A percentile compares a stretch with the other conserved stretches of the same genome.
These are phyloP conservation scores for Metschnikowia colocasiae DNA, from an alignment of 805 yeast genomes.

Conservation along the genomic window DNA sequence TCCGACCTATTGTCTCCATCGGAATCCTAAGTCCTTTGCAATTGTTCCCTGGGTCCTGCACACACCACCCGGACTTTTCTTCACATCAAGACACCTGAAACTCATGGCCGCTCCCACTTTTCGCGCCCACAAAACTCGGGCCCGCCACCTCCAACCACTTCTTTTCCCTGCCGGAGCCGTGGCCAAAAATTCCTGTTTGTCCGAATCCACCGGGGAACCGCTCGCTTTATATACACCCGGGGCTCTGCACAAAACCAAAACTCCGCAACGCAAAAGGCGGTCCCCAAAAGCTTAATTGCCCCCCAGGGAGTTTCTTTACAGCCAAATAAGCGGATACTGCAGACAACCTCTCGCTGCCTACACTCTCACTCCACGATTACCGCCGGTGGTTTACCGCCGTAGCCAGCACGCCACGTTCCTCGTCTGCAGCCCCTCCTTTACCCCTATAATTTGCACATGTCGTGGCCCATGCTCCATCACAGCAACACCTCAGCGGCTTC, in stretches of 20 bases:
- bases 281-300: neutral
- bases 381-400: neutral
- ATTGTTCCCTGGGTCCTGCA: neutral
- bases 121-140: neutral
- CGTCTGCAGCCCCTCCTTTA: neutral
- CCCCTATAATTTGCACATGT: neutral
- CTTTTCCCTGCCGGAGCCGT: neutral
- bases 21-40: neutral
- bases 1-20: neutral
- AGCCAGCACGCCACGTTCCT: neutral
- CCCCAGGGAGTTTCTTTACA: neutral
- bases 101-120: neutral
- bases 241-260: neutral
- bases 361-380: neutral
- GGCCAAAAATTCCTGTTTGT: too few species aligned
- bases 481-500: neutral
- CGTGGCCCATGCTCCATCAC: slow-evolving; percentile 1
- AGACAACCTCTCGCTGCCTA: neutral
- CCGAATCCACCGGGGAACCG: too few species aligned
- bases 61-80: neutral
- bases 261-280: neutral
- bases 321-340: slow-evolving; percentile 2
- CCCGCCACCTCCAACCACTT: neutral
- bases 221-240: neutral
- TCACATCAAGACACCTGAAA: neutral